Evolutionary conservation across 495 filamentous ascomycete genomes (phyloP).

Genomic region (Hypoxylon lienhwacheense): DNA sequence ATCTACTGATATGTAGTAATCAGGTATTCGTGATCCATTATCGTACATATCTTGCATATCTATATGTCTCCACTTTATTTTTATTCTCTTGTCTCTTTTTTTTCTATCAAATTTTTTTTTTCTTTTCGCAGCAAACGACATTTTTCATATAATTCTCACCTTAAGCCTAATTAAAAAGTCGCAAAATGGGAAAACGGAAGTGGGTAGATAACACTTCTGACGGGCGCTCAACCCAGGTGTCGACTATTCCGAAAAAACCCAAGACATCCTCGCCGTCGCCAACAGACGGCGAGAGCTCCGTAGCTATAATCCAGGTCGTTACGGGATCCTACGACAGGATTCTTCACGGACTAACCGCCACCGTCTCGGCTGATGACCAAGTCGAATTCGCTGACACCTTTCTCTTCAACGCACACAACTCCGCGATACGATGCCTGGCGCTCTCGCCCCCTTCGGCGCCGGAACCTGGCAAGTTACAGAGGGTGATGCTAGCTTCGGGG

Average conservation of each 20-base stretch:
- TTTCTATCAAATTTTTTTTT: neutral
- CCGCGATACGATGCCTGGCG: slow-evolving; percentile 86
- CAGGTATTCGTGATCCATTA: no score
- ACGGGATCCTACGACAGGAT: slow-evolving; percentile 94
- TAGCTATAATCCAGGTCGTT: slow-evolving; percentile 76
- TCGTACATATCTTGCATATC: neutral
- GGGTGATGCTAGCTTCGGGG: slow-evolving; percentile 84
- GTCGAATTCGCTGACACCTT: slow-evolving; percentile 89
- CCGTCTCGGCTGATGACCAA: slow-evolving; percentile 52
- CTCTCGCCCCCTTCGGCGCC: slow-evolving; percentile 75
- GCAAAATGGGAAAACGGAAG: slow-evolving; percentile 76
- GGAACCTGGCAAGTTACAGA: slow-evolving; percentile 59
- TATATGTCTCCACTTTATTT: slow-evolving; percentile 24
- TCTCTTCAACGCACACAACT: slow-evolving; percentile 90
- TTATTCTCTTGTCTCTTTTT: slow-evolving; percentile 8
- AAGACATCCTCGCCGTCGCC: slow-evolving; percentile 39
- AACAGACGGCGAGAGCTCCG: slow-evolving; percentile 32
- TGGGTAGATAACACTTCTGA: slow-evolving; percentile 49
- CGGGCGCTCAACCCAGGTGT: slow-evolving; percentile 20
- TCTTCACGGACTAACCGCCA: slow-evolving; percentile 86
- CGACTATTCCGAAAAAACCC: slow-evolving; percentile 44
- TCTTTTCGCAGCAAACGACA: slow-evolving; percentile 16
- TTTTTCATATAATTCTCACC: neutral
- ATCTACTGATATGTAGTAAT: no score
- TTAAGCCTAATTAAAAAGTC: slow-evolving; percentile 8